phyloP scores from a whole-genome alignment of 768 basidiomycete genomes.

The Tricholoma flavovirens region DNA sequence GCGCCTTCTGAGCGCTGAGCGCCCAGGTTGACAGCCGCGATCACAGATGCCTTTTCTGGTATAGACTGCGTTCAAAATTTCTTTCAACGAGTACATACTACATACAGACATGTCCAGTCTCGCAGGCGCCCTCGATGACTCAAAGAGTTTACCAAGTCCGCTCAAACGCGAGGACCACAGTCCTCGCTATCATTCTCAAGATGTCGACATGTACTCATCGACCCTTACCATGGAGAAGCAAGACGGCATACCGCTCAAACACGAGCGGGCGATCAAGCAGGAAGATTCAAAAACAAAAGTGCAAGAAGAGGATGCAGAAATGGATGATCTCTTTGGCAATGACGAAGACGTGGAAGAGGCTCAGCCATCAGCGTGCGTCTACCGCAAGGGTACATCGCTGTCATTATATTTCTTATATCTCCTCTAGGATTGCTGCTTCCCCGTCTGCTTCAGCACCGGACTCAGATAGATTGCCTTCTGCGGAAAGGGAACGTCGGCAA shows the following conservation, averaged over 20 bases:
- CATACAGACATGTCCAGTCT: slow-evolving; percentile 47
- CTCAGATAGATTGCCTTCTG: slow-evolving; percentile 63
- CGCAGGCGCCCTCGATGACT: slow-evolving; percentile 48
- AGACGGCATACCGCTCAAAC: background rate
- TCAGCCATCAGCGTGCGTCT: slow-evolving; percentile 46
- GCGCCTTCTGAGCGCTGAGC: background rate
- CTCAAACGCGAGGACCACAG: slow-evolving; percentile 8
- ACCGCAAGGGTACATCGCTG: background rate
- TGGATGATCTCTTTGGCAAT: slow-evolving; percentile 79
- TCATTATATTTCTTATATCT: background rate
- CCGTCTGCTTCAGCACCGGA: slow-evolving; percentile 46
- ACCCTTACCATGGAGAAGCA: background rate
- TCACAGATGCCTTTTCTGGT: slow-evolving; percentile 2
- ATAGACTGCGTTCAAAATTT: background rate
- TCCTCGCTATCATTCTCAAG: slow-evolving; percentile 17
- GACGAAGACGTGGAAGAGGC: slow-evolving; percentile 49
- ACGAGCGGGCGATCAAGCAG: background rate
- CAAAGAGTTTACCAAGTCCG: background rate
- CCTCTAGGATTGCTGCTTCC: slow-evolving; percentile 29
- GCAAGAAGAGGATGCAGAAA: slow-evolving; percentile 34
- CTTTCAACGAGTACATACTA: background rate
- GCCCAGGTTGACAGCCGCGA: background rate
- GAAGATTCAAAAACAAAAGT: slow-evolving; percentile 12
- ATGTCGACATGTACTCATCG: slow-evolving; percentile 37
- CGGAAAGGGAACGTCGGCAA: slow-evolving; percentile 56